Evolutionary conservation across 192 early-diverging fungal genomes (phyloP), one percentile per base, ranked within the genome.

Genomic region (Mortierella hygrophila): DNA sequence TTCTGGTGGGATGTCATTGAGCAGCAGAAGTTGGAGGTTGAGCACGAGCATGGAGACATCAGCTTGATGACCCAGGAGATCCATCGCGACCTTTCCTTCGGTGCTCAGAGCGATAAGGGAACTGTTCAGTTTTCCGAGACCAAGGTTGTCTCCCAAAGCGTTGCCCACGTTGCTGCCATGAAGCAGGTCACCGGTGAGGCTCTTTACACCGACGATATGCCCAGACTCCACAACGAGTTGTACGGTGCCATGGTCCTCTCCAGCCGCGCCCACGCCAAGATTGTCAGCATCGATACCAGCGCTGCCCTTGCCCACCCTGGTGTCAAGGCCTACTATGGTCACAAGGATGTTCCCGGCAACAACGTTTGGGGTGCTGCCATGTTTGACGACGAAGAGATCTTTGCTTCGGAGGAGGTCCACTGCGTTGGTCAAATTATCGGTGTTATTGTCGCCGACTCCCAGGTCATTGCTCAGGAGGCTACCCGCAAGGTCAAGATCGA

Each of bases 101-200:
- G 88, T 76, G 68, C 82, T n/a, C 88, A 90, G 79, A 85, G 77
- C 42, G 87, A 88, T 83, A 92, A 89, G 90, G 89, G 90, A 89
- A 91, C 77, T 82, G 81, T 70, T 35, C 84, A 86, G 65, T 78
- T 74, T 76, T 86, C 84, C 13, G 81, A 79, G 35, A 81, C 84
- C 20, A 44, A 44, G 40, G 70, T 86, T 76, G 84, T 86, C 18
- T 86, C 84, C 55, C 79, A 76, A 84, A 82, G 85, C 40, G 88
- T 95, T n/a, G 87, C 93, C 23, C 96, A 97, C 80, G 70, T 94
- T 55, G 91, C 95, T 46, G 96, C 95, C 15, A 88, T 95, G 79
- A 96, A 95, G 89, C 97, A 97, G 78, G 92, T 92, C 37, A 97
- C 96, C 26, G 96, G 97, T 46, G 95, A 96, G 83, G 96, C 96